These are phyloP conservation scores for Boletellus emodensis DNA, from an alignment of 768 basidiomycete species.

Conservation along the genomic window DNA sequence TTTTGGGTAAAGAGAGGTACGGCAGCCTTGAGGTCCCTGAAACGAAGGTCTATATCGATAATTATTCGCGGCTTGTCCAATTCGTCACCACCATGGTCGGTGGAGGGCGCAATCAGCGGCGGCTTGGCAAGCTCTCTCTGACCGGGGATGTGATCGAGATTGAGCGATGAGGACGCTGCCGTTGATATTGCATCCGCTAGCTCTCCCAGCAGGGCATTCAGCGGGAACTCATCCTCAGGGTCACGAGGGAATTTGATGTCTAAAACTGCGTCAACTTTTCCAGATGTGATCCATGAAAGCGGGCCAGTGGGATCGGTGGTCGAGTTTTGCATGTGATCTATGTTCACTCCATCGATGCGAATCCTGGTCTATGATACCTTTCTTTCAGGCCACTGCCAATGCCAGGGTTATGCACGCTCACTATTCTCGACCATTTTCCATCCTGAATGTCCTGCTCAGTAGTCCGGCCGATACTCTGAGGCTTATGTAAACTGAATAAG, in stretches of 20 bases:
- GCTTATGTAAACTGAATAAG: conserved; percentile 91
- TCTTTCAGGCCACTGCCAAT: conserved; percentile 1
- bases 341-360: conserved; percentile 92
- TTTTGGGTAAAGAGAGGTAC: conserved; percentile 90
- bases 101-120: conserved; percentile 69
- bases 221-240: conserved; percentile 60
- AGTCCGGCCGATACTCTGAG: conserved; percentile 91
- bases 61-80: conserved; percentile 49
- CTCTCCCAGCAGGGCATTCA: conserved; percentile 84
- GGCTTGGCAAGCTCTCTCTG: conserved; percentile 85
- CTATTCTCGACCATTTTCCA: conserved; percentile 86
- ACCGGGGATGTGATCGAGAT: conserved; percentile 72
- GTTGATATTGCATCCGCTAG: conserved; percentile 86
- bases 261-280: conserved; percentile 93
- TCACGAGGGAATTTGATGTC: conserved; percentile 96
- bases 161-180: conserved; percentile 44
- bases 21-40: conserved; percentile 91
- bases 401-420: conserved; percentile 32
- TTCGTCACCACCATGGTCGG: conserved; percentile 27
- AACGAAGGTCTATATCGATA: conserved; percentile 91
- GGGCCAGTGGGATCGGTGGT: conserved; percentile 75
- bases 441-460: conserved; percentile 82
- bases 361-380: conserved; percentile 69
- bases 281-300: conserved; percentile 96
- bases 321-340: conserved; percentile 90